phyloP scores from a whole-genome alignment of 768 basidiomycete species.

The Russula dissimulans region DNA sequence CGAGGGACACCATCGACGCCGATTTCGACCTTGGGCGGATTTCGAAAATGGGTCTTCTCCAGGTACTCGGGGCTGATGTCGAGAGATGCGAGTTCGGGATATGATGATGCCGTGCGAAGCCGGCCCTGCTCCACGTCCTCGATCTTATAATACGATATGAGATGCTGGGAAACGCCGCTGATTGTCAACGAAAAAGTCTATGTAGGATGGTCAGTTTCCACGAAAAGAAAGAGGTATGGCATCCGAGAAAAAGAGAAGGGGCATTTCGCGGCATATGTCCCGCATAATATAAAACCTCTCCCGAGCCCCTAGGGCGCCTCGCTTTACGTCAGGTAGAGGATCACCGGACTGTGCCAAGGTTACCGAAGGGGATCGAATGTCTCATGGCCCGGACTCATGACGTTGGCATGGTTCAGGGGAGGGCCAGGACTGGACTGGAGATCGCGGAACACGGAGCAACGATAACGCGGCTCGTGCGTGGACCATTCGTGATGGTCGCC shows the following conservation, averaged over 20 bases:
- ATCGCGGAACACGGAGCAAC: neutral
- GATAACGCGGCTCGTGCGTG: neutral
- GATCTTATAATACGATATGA: slow-evolving; percentile 91
- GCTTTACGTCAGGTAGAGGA: slow-evolving; percentile 7
- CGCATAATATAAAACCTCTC: neutral
- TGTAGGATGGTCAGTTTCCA: slow-evolving; percentile 5
- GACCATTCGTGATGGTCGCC: too few relatives aligned
- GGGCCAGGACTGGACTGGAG: neutral
- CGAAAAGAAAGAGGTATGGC: neutral
- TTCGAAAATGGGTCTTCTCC: slow-evolving; percentile 83
- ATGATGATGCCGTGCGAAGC: slow-evolving; percentile 76
- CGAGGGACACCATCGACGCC: slow-evolving; percentile 74
- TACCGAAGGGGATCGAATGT: neutral
- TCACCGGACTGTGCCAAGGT: slow-evolving; percentile 2
- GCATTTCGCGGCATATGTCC: neutral
- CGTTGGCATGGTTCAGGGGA: neutral
- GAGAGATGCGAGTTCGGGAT: slow-evolving; percentile 78
- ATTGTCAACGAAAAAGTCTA: slow-evolving; percentile 91
- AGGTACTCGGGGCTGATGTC: slow-evolving; percentile 85
- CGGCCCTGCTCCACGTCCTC: slow-evolving; percentile 87
- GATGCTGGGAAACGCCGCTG: slow-evolving; percentile 76
- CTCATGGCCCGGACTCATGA: slow-evolving; percentile 1
- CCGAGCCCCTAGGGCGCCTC: neutral
- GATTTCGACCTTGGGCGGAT: slow-evolving; percentile 81
- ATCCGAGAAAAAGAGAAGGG: neutral